Conservation (phyloP, 345 rosid genomes). For the Eucalyptus albens region DNA sequence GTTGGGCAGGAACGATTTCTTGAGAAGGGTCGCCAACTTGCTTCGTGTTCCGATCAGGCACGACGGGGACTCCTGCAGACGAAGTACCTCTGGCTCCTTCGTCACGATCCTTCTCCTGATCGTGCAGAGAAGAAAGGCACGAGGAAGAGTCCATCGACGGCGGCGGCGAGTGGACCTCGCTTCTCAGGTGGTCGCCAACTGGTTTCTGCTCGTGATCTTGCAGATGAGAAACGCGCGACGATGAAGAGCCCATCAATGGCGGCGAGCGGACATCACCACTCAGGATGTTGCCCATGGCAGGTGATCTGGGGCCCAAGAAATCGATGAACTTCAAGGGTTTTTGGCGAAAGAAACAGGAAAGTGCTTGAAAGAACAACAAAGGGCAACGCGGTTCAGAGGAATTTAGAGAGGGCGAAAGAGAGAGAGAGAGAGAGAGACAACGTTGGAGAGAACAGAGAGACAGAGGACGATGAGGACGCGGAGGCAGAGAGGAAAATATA, state of each 20-base stretch:
- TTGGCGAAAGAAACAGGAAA: not conserved
- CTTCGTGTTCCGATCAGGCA: not conserved
- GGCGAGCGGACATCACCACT: not conserved
- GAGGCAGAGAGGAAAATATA: not conserved
- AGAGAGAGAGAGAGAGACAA: not conserved
- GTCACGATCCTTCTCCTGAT: not conserved
- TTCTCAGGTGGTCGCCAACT: too few relatives aligned
- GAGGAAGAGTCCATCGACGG: not conserved
- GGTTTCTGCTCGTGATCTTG: not conserved
- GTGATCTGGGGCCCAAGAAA: not conserved
- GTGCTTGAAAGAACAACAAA: not conserved
- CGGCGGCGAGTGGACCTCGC: not conserved
- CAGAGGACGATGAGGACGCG: not conserved
- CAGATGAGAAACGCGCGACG: not conserved
- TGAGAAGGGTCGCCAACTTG: rapidly evolving
- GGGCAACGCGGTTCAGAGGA: not conserved
- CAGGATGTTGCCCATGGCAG: not conserved
- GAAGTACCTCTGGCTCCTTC: not conserved
- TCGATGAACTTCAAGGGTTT: not conserved
- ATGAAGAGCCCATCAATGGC: not conserved
- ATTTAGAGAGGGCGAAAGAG: not conserved
- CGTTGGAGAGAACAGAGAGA: not conserved
- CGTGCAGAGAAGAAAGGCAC: not conserved
- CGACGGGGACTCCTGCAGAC: not conserved
- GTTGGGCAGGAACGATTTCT: not conserved